Conservation (phyloP, 2,329 filamentous ascomycete species). For the Xylariaceae sp. region DNA sequence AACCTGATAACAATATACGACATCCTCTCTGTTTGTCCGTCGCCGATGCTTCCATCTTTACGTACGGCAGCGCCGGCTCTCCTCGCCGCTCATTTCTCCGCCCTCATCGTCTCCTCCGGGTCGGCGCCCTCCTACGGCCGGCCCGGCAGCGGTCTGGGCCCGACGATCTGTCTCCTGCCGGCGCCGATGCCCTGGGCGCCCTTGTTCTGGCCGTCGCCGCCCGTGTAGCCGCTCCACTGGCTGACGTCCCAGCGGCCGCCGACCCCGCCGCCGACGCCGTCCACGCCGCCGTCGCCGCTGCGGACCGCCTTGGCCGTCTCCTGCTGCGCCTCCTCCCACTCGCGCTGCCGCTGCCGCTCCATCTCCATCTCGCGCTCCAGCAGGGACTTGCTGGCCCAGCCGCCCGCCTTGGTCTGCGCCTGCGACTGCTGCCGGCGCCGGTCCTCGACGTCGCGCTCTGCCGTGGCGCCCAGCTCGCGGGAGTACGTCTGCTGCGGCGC, state of each 20-base stretch:
- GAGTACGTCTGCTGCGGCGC: constrained; percentile 43
- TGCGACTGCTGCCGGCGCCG: constrained; percentile 52
- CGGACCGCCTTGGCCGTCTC: constrained; percentile 50
- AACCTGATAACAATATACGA: no score
- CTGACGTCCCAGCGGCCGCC: constrained; percentile 67
- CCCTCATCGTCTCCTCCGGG: no score
- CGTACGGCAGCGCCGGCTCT: no score
- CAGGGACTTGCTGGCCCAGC: constrained; percentile 60
- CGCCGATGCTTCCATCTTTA: no score
- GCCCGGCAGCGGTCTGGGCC: constrained; percentile 59
- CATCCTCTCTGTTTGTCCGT: no score
- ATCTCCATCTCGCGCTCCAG: constrained; percentile 76
- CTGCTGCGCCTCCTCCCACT: constrained; percentile 72
- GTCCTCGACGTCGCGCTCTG: constrained; percentile 57
- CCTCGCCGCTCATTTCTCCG: no score
- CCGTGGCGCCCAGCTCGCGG: constrained; percentile 46
- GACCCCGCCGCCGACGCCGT: constrained; percentile 59
- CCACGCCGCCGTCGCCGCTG: constrained; percentile 43
- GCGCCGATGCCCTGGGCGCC: constrained; percentile 60
- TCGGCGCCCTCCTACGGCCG: constrained; percentile 14
- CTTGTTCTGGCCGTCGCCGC: constrained; percentile 67
- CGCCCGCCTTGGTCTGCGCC: constrained; percentile 52
- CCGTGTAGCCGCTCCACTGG: constrained; percentile 67
- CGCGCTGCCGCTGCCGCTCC: constrained; percentile 66
- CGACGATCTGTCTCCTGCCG: constrained; percentile 70